Percentiles rank a stretch among this genome's conserved stretches.
Evolutionary conservation across 352 stramenopile species (phyloP).

Genomic region (Nothophytophthora sp.): DNA sequence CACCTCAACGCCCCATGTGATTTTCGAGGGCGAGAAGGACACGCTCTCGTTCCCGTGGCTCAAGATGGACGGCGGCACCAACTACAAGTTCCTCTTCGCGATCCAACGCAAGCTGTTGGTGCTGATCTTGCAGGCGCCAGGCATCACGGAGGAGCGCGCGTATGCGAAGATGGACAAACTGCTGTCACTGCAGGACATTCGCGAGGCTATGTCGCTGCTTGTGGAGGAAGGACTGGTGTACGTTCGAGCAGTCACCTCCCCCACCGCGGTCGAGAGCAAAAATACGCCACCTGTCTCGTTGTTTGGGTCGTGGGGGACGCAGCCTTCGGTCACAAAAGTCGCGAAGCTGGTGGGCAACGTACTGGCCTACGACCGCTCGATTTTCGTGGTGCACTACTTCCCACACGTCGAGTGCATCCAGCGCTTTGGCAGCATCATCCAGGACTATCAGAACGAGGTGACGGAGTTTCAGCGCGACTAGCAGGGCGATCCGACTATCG

Average conservation of each 20-base stretch:
- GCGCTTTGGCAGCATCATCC: slow-evolving; percentile 40
- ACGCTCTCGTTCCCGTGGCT: slow-evolving; percentile 79
- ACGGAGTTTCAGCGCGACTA: slow-evolving; percentile 7
- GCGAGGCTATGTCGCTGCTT: slow-evolving; percentile 66
- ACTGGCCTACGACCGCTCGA: slow-evolving; percentile 46
- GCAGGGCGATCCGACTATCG: no score
- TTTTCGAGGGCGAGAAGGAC: slow-evolving; percentile 81
- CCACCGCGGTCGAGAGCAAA: background rate
- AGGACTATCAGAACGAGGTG: slow-evolving; percentile 35
- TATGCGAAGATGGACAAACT: slow-evolving; percentile 58
- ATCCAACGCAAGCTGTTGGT: slow-evolving; percentile 77
- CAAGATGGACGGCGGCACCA: slow-evolving; percentile 79
- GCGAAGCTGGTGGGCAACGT: slow-evolving; percentile 45
- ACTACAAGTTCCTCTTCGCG: slow-evolving; percentile 74
- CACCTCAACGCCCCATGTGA: slow-evolving; percentile 32
- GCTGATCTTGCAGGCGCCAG: slow-evolving; percentile 52
- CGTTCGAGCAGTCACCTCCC: slow-evolving; percentile 30
- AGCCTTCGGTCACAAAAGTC: slow-evolving; percentile 24
- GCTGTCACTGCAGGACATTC: slow-evolving; percentile 71
- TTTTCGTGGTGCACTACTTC: slow-evolving; percentile 71
- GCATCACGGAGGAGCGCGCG: slow-evolving; percentile 61
- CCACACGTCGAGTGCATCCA: slow-evolving; percentile 80
- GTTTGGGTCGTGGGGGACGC: slow-evolving; percentile 24
- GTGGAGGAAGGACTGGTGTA: slow-evolving; percentile 79
- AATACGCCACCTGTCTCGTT: slow-evolving; percentile 17